phyloP scores from a whole-genome alignment of 2,329 filamentous ascomycete genomes.

The Neospermospora avenae region DNA sequence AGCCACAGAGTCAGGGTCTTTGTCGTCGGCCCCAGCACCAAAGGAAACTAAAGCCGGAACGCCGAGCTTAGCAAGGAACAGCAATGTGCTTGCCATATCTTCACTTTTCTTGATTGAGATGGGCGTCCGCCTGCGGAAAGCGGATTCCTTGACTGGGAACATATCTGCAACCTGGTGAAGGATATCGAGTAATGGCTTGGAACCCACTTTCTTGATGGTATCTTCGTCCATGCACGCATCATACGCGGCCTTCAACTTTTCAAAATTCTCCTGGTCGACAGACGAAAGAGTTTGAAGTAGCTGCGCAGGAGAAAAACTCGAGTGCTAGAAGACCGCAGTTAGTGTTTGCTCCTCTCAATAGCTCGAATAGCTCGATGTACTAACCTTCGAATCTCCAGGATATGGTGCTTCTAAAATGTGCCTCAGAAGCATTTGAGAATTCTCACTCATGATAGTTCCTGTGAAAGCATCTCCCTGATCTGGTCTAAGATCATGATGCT shows the following conservation, averaged over 20 bases:
- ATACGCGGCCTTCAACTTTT: constrained; percentile 62
- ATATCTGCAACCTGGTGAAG: constrained; percentile 49
- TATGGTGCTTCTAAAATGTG: constrained; percentile 61
- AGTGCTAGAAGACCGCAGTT: constrained; percentile 40
- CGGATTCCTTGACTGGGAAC: constrained; percentile 37
- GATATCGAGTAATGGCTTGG: constrained; percentile 53
- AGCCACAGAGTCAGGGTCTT: constrained; percentile 51
- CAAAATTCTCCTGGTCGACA: constrained; percentile 59
- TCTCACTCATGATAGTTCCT: constrained; percentile 58
- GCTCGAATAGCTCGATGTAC: constrained; percentile 8
- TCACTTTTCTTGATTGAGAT: constrained; percentile 32
- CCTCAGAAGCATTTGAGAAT: constrained; percentile 54
- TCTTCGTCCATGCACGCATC: constrained; percentile 63
- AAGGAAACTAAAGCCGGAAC: constrained; percentile 38
- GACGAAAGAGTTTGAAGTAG: constrained; percentile 39
- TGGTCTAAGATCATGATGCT: constrained; percentile 60
- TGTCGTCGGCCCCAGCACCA: constrained; percentile 35
- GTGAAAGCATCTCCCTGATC: constrained; percentile 61
- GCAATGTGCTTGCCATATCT: constrained; percentile 44
- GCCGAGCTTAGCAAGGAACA: constrained; percentile 45
- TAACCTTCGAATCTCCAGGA: constrained; percentile 40
- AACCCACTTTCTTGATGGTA: constrained; percentile 51
- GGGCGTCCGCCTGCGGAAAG: constrained; percentile 7
- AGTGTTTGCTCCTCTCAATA: background rate
- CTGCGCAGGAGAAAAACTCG: constrained; percentile 45